Evolutionary conservation across 73 alveolate genomes (phyloP), one percentile per base, ranked within the genome.

Genomic region (Paramecium biaurelia): DNA sequence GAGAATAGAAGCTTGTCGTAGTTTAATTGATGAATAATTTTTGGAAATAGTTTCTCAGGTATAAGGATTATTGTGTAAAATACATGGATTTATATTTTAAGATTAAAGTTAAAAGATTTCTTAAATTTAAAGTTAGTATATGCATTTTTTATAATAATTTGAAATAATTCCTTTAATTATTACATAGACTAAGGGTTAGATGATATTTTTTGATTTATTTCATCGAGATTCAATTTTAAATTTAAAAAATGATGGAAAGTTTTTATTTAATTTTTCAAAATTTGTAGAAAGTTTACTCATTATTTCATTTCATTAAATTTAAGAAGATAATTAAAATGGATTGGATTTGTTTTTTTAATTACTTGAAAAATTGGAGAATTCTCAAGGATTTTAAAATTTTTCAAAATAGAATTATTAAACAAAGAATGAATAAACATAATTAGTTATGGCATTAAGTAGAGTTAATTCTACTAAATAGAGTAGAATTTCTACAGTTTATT

Each of bases 181-280:
- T 41, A 37, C 87, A 12, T 12, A 74, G 45, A 37, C 63, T 1
- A 37, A 74, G n/a, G 87, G 67, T 41, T 20, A 74, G 7, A 34
- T 74, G 59, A 74, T 74, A 74, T 74, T 74, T 37, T 74, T 74
- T 74, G 87, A 74, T 35, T 74, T 74, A 21, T 21, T 37, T 74
- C 59, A 74, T 41, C 5, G 87, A 14, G 59, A 74, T 14, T 41
- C 87, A 34, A n/a, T 18, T 3, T 74, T 74, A n/a, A 41, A 37
- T 37, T 23, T 74, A 74, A 74, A 37, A 26, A 21, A 21, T 28
- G 87, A 74, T 34, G 87, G 87, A 34, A 74, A 74, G 2, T 41
- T n/a, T 35, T 5, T 74, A 74, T 74, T 74, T 74, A 12, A 14
- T 23, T 74, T 74, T 34, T 34, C 87, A 4, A 74, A 74, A 20